Evolutionary conservation across 441 rosid species (phyloP).

Genomic region (Biscutella laevigata): DNA sequence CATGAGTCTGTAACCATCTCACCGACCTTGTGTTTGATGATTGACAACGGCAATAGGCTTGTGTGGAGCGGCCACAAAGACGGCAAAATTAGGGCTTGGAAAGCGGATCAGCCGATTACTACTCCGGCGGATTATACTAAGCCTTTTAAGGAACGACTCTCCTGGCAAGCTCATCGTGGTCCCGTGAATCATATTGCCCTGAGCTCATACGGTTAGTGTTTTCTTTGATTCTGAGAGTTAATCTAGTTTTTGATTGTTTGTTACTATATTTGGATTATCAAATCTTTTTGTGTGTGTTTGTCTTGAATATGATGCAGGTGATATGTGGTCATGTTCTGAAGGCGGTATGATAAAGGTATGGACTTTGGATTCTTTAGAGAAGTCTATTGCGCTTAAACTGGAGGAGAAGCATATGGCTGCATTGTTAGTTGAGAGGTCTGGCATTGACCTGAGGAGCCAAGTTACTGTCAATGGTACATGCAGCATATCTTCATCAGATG

Average conservation of each 20-base stretch:
- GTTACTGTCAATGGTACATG: conserved; percentile 82
- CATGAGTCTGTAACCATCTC: conserved; percentile 60
- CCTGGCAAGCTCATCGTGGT: conserved; percentile 94
- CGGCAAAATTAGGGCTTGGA: conserved; percentile 89
- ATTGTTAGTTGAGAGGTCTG: conserved; percentile 83
- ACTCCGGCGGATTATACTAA: conserved; percentile 27
- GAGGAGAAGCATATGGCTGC: conserved; percentile 98
- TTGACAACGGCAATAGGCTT: conserved; percentile 55
- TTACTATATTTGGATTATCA: background rate
- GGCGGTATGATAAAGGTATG: conserved; percentile 71
- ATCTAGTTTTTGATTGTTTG: conserved; percentile 35
- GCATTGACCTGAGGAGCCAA: conserved; percentile 86
- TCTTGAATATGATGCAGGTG: conserved; percentile 41
- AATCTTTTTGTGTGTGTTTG: background rate
- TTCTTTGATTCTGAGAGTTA: conserved; percentile 1
- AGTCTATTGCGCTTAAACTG: conserved; percentile 72
- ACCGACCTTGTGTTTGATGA: conserved; percentile 66
- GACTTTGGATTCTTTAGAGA: conserved; percentile 91
- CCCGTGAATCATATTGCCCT: conserved; percentile 63
- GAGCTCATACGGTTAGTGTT: conserved; percentile 60
- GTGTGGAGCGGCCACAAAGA: conserved; percentile 98
- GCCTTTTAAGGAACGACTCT: conserved; percentile 78
- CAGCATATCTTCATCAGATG: conserved; percentile 72
- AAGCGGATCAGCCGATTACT: conserved; percentile 43
- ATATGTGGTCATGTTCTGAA: conserved; percentile 91